Conservation (phyloP, 2,329 filamentous ascomycete species). For the Cercospora sojina region DNA sequence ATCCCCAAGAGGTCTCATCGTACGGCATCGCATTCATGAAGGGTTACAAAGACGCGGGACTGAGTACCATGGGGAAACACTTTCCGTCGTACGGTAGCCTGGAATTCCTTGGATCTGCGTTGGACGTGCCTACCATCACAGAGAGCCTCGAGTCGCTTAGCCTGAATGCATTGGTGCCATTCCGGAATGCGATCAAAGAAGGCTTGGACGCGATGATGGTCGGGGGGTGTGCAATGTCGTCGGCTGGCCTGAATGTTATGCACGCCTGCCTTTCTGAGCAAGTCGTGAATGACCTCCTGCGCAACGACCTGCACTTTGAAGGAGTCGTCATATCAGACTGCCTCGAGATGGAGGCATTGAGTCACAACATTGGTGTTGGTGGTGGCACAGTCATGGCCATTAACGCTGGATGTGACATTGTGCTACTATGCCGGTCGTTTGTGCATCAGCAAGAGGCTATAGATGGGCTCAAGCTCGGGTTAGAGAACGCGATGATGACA, state of each 20-base stretch:
- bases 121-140: slow-evolving; percentile 93
- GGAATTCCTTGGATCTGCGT: slow-evolving; percentile 84
- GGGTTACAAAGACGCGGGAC: slow-evolving; percentile 86
- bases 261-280: slow-evolving; percentile 92
- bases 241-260: slow-evolving; percentile 88
- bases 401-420: slow-evolving; percentile 89
- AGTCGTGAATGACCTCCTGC: slow-evolving; percentile 83
- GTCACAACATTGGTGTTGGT: slow-evolving; percentile 93
- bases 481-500: slow-evolving; percentile 87
- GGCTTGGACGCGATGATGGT: slow-evolving; percentile 95
- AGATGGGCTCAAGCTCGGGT: slow-evolving; percentile 79
- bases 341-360: slow-evolving; percentile 92
- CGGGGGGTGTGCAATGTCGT: slow-evolving; percentile 88
- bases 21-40: slow-evolving; percentile 89
- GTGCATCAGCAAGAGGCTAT: slow-evolving; percentile 89
- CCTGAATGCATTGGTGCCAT: slow-evolving; percentile 86
- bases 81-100: slow-evolving; percentile 95
- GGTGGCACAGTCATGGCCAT: slow-evolving; percentile 97
- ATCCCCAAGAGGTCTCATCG: slow-evolving; percentile 90
- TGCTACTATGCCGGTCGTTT: slow-evolving; percentile 84
- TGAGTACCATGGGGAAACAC: slow-evolving; percentile 90
- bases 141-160: slow-evolving; percentile 91
- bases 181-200: slow-evolving; percentile 81
- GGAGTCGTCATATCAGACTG: slow-evolving; percentile 95
- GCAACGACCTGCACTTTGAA: slow-evolving; percentile 84